phyloP scores from a whole-genome alignment of 352 stramenopile genomes.

The Pythium brachiatum region DNA sequence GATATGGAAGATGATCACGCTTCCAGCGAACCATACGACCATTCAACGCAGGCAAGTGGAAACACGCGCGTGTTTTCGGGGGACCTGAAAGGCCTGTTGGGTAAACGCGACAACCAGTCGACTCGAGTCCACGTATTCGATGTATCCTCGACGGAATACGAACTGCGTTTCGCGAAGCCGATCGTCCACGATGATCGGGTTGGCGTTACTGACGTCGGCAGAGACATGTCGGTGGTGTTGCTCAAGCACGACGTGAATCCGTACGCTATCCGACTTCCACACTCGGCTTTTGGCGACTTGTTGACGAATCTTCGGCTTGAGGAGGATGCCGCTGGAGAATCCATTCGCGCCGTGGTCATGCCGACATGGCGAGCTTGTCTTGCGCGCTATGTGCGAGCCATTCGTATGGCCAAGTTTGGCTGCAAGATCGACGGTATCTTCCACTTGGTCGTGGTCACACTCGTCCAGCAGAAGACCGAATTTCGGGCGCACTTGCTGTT shows the following conservation, averaged over 20 bases:
- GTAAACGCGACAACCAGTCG: conserved; percentile 1
- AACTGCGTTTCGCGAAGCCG: conserved; percentile 3
- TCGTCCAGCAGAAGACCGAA: conserved; percentile 64
- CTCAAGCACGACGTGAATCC: conserved; percentile 52
- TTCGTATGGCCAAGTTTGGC: conserved; percentile 43
- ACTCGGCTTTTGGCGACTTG: conserved; percentile 44
- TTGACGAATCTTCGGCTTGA: conserved; percentile 30
- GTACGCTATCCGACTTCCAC: conserved; percentile 40
- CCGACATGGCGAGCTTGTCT: conserved; percentile 37
- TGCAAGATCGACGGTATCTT: conserved; percentile 36
- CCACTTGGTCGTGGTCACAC: conserved; percentile 34
- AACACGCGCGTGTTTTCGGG: conserved; percentile 38
- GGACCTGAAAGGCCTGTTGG: conserved; percentile 19
- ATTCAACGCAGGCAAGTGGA: not conserved
- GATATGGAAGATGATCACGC: not conserved
- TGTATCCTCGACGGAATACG: conserved; percentile 21
- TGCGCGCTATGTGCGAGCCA: conserved; percentile 43
- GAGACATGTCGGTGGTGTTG: conserved; percentile 15
- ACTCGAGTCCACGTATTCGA: conserved; percentile 20
- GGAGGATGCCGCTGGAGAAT: not conserved
- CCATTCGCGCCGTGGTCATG: conserved; percentile 10
- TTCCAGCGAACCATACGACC: not conserved
- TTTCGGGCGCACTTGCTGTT: conserved; percentile 51
- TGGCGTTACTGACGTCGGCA: not conserved
- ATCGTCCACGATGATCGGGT: not conserved